These are phyloP conservation scores for Coemansia sp. DNA, from an alignment of 192 early-diverging fungal genomes.

Conservation along the genomic window DNA sequence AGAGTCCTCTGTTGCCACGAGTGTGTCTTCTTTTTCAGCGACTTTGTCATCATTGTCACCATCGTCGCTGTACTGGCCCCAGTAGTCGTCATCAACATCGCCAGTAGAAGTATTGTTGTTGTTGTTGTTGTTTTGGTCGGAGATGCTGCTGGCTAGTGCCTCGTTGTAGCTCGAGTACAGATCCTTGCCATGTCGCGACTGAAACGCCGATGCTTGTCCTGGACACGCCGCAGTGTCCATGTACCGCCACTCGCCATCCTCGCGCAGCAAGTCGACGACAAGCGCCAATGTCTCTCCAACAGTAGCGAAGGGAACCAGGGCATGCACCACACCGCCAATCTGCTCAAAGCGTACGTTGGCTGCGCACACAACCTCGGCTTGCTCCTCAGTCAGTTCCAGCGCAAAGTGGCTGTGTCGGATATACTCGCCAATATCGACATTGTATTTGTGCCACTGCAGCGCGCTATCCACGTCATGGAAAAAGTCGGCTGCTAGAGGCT, in stretches of 20 bases:
- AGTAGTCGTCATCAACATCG: constrained; percentile 43
- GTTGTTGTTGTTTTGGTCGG: background rate
- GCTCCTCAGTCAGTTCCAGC: constrained; percentile 42
- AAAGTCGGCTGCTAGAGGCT: background rate
- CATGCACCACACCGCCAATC: constrained; percentile 15
- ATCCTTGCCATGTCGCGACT: background rate
- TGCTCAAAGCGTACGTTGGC: constrained; percentile 16
- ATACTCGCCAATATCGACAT: constrained; percentile 18
- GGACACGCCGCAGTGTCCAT: constrained; percentile 12
- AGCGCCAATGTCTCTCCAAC: background rate
- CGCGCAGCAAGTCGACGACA: constrained; percentile 30
- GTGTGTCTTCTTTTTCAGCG: background rate
- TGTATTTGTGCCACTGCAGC: constrained; percentile 10
- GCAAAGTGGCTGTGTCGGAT: constrained; percentile 41
- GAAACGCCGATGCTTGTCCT: background rate
- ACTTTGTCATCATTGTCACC: background rate
- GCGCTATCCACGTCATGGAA: constrained; percentile 12
- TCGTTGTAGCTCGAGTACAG: background rate
- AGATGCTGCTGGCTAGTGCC: background rate
- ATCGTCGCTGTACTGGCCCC: constrained; percentile 27
- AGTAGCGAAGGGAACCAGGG: constrained; percentile 28
- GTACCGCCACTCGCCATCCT: constrained; percentile 28
- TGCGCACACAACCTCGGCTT: constrained; percentile 21
- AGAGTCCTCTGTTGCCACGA: background rate
- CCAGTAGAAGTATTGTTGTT: constrained; percentile 9